Evolutionary conservation across 371 early-diverging fungal genomes (phyloP).

Genomic region (Apophysomyces variabilis): DNA sequence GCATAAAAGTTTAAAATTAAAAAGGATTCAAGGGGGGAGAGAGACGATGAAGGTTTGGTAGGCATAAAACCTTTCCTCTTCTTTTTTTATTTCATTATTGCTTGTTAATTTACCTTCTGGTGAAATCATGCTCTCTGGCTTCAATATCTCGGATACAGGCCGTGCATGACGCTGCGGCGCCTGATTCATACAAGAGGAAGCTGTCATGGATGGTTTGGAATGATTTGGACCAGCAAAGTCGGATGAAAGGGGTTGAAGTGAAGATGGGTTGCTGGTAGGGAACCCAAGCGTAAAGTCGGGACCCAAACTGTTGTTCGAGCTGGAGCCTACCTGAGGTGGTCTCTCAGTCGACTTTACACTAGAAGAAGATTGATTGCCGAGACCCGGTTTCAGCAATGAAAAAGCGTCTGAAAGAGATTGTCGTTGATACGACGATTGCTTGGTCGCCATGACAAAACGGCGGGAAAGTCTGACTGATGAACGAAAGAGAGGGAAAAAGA

Average conservation of each 20-base stretch:
- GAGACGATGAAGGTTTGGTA: not conserved
- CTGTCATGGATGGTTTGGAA: slow-evolving; percentile 3
- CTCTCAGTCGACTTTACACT: slow-evolving; percentile 9
- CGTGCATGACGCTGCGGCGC: slow-evolving; percentile 31
- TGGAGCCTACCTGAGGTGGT: slow-evolving; percentile 10
- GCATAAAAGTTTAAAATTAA: not conserved
- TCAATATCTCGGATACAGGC: slow-evolving; percentile 47
- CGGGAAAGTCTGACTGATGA: not conserved
- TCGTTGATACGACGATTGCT: slow-evolving; percentile 18
- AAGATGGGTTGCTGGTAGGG: slow-evolving; percentile 13
- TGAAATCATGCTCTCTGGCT: slow-evolving; percentile 39
- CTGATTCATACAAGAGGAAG: not conserved
- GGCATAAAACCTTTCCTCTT: too few relatives aligned
- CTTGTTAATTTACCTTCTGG: slow-evolving; percentile 39
- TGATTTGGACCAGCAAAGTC: not conserved
- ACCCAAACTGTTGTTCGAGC: not conserved
- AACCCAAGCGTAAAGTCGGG: slow-evolving; percentile 13
- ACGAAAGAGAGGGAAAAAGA: slow-evolving; percentile 7
- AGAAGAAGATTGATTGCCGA: slow-evolving; percentile 12
- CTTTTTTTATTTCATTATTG: too few relatives aligned
- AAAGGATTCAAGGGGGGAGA: not conserved
- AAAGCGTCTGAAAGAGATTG: slow-evolving; percentile 23
- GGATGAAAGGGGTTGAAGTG: slow-evolving; percentile 19
- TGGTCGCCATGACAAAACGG: slow-evolving; percentile 19
- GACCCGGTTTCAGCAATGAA: slow-evolving; percentile 1